Conservation (phyloP, 2,329 filamentous ascomycete genomes). For the Hypocrella siamensis region DNA sequence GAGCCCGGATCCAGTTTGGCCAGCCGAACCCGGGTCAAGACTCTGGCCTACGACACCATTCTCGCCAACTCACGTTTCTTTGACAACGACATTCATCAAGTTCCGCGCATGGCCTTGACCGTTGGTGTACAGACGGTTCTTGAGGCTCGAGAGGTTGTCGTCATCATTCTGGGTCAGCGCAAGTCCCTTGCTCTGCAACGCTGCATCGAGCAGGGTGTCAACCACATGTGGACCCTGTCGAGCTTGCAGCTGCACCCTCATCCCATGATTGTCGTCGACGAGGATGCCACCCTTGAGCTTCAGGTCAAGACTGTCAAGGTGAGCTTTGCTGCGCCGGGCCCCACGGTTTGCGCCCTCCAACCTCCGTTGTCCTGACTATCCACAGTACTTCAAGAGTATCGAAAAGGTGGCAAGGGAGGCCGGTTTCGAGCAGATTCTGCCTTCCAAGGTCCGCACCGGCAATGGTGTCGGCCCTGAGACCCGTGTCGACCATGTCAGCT, state of each 20-base stretch:
- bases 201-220: slow-evolving; percentile 68
- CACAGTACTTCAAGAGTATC: slow-evolving; percentile 55
- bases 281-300: slow-evolving; percentile 59
- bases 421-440: slow-evolving; percentile 41
- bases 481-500: slow-evolving; percentile 26
- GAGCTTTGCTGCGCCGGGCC: slow-evolving; percentile 6
- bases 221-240: slow-evolving; percentile 85
- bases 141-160: slow-evolving; percentile 66
- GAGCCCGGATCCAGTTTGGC: slow-evolving; percentile 68
- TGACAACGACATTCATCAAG: slow-evolving; percentile 53
- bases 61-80: slow-evolving; percentile 79
- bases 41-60: slow-evolving; percentile 74
- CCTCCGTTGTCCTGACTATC: background rate
- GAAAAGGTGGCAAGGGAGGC: slow-evolving; percentile 44
- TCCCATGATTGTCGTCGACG: slow-evolving; percentile 70
- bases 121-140: slow-evolving; percentile 75
- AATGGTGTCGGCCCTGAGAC: slow-evolving; percentile 22
- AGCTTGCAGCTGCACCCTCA: slow-evolving; percentile 67
- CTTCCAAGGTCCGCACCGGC: slow-evolving; percentile 38
- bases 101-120: slow-evolving; percentile 70
- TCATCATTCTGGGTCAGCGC: slow-evolving; percentile 68
- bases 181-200: slow-evolving; percentile 68
- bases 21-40: slow-evolving; percentile 72
- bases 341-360: background rate
- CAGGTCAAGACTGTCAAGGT: slow-evolving; percentile 59